These are phyloP conservation scores for Tulasnella calospora DNA, from an alignment of 768 basidiomycete species.

Conservation along the genomic window DNA sequence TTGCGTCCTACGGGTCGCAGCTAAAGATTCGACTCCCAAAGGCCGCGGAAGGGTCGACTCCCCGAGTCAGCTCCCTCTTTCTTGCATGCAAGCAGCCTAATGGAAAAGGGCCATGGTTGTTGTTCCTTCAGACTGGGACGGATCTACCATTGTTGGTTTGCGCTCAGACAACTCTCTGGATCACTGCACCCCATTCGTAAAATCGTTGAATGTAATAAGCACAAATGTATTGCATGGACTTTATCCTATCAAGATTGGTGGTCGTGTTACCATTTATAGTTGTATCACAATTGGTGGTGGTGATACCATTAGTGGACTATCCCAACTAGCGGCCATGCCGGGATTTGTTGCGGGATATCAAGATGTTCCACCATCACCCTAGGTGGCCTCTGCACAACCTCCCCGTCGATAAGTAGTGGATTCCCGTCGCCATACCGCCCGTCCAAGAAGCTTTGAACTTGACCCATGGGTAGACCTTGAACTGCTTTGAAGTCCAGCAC, in stretches of 20 bases:
- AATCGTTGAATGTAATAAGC: background rate
- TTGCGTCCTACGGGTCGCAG: background rate
- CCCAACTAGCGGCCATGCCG: no score
- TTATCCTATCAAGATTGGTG: no score
- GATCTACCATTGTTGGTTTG: constrained; percentile 6
- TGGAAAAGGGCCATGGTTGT: background rate
- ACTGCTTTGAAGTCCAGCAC: background rate
- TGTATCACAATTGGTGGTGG: no score
- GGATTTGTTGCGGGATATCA: no score
- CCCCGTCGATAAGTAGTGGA: background rate
- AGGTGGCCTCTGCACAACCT: background rate
- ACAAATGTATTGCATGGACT: no score
- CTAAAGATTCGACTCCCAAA: background rate
- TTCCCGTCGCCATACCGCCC: background rate
- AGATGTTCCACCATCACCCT: no score
- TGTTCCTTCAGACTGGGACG: constrained; percentile 23
- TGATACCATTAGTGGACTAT: no score
- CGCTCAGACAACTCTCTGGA: background rate
- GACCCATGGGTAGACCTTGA: background rate
- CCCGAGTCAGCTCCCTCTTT: background rate
- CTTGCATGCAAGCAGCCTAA: background rate
- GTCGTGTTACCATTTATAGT: no score
- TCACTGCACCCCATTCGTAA: background rate
- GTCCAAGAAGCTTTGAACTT: background rate
- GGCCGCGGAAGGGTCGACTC: background rate